These are phyloP conservation scores for Plasmopara viticola DNA, from an alignment of 352 stramenopile species.

Conservation along the genomic window DNA sequence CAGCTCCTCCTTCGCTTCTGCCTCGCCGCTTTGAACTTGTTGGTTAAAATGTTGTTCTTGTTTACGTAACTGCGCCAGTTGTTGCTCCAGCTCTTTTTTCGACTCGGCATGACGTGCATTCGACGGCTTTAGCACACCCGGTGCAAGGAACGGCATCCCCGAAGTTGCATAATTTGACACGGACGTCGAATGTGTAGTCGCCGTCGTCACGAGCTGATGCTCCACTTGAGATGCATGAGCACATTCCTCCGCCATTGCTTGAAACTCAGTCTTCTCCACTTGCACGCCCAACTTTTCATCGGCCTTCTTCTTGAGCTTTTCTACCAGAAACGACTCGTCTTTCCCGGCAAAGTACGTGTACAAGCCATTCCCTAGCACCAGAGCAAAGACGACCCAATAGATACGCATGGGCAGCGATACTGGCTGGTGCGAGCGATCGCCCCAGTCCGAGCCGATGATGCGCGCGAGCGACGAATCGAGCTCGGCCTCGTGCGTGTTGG, in stretches of 20 bases:
- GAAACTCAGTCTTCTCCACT: slow-evolving; percentile 43
- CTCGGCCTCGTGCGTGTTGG: slow-evolving; percentile 35
- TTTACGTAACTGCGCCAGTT: slow-evolving; percentile 30
- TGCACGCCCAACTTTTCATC: slow-evolving; percentile 44
- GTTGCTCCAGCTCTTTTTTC: slow-evolving; percentile 37
- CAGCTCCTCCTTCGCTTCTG: slow-evolving; percentile 26
- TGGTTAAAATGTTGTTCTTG: slow-evolving; percentile 28
- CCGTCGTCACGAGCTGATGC: slow-evolving; percentile 1
- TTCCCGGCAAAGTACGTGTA: slow-evolving; percentile 52
- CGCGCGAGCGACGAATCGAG: slow-evolving; percentile 54
- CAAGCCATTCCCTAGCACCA: slow-evolving; percentile 53
- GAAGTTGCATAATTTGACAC: slow-evolving; percentile 18
- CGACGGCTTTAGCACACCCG: slow-evolving; percentile 9
- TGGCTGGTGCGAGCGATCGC: slow-evolving; percentile 53
- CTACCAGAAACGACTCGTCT: slow-evolving; percentile 48
- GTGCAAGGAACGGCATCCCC: slow-evolving; percentile 35
- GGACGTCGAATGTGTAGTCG: slow-evolving; percentile 8
- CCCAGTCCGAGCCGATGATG: slow-evolving; percentile 73
- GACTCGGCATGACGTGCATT: slow-evolving; percentile 18
- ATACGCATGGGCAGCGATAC: slow-evolving; percentile 64
- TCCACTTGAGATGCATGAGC: background rate
- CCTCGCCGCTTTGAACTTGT: slow-evolving; percentile 15
- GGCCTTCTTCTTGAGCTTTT: slow-evolving; percentile 48
- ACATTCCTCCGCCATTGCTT: slow-evolving; percentile 19
- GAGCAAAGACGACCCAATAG: slow-evolving; percentile 58